These are phyloP conservation scores for Saturnispora quitensis DNA, from an alignment of 805 yeast species.

Conservation along the genomic window DNA sequence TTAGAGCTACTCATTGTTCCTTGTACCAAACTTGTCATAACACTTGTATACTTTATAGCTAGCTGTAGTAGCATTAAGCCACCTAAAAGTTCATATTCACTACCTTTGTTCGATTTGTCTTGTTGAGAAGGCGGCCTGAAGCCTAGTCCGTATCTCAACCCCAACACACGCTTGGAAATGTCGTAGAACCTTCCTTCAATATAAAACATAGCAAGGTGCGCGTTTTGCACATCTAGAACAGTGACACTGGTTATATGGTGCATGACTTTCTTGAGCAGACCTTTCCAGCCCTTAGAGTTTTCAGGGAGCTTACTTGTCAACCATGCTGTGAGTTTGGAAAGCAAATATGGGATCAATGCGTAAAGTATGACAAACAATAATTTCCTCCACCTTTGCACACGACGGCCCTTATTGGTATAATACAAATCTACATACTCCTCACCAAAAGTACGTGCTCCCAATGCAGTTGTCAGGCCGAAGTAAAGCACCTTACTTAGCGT, in stretches of 20 bases:
- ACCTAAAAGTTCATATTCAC: constrained; percentile 70
- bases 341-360: constrained; percentile 52
- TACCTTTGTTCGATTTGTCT: constrained; percentile 10
- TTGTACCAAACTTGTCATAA: background rate
- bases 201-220: constrained; percentile 77
- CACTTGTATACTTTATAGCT: constrained; percentile 31
- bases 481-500: constrained; percentile 53
- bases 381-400: constrained; percentile 39
- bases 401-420: constrained; percentile 28
- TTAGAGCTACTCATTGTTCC: background rate
- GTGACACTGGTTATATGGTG: constrained; percentile 33
- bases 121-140: constrained; percentile 39
- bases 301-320: background rate
- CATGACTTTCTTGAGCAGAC: constrained; percentile 11
- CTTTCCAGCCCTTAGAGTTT: background rate
- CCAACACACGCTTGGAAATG: constrained; percentile 65
- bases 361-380: constrained; percentile 52
- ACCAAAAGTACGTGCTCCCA: constrained; percentile 78
- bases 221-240: constrained; percentile 46
- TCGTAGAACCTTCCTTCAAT: constrained; percentile 76
- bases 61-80: constrained; percentile 47
- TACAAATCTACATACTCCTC: constrained; percentile 86
- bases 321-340: constrained; percentile 23
- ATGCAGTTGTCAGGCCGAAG: constrained; percentile 62
- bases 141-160: constrained; percentile 70